Evolutionary conservation across 768 basidiomycete genomes (phyloP).

Genomic region (Strobilomyces dryophilus): DNA sequence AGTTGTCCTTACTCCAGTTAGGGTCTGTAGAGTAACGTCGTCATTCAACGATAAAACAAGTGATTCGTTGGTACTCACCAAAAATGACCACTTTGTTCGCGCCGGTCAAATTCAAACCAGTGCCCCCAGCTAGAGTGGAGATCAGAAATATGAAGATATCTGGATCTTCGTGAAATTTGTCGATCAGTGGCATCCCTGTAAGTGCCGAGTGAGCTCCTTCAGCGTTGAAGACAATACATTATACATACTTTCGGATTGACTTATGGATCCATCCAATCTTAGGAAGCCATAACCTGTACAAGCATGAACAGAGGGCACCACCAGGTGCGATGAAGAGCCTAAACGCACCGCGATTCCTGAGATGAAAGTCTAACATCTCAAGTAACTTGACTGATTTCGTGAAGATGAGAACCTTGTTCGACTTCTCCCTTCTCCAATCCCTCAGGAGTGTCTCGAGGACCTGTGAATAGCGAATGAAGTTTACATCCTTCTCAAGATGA

Average conservation of each 20-base stretch:
- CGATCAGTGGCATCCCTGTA: conserved; percentile 82
- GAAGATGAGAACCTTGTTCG: conserved; percentile 90
- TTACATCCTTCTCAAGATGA: not conserved
- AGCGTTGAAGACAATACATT: not conserved
- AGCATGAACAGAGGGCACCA: not conserved
- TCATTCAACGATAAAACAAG: not conserved
- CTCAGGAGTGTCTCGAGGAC: conserved; percentile 63
- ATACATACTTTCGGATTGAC: conserved; percentile 58
- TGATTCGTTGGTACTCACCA: conserved; percentile 39
- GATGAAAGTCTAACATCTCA: conserved; percentile 78
- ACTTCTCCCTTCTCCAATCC: conserved; percentile 58
- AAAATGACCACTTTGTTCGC: conserved; percentile 96
- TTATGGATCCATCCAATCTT: conserved; percentile 77
- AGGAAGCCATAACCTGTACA: conserved; percentile 54
- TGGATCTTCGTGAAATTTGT: conserved; percentile 73
- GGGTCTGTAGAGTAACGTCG: conserved; percentile 52
- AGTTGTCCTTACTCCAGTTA: conserved; percentile 80
- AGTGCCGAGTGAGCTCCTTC: not conserved
- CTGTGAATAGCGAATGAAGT: conserved; percentile 35
- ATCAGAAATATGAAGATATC: conserved; percentile 80
- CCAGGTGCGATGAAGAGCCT: not conserved
- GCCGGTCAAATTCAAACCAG: conserved; percentile 84
- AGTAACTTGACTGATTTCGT: conserved; percentile 90
- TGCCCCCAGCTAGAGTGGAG: conserved; percentile 88
- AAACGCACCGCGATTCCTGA: conserved; percentile 47